Evolutionary conservation across 2,329 filamentous ascomycete genomes (phyloP).

Genomic region (Mycosphaerella sp.): DNA sequence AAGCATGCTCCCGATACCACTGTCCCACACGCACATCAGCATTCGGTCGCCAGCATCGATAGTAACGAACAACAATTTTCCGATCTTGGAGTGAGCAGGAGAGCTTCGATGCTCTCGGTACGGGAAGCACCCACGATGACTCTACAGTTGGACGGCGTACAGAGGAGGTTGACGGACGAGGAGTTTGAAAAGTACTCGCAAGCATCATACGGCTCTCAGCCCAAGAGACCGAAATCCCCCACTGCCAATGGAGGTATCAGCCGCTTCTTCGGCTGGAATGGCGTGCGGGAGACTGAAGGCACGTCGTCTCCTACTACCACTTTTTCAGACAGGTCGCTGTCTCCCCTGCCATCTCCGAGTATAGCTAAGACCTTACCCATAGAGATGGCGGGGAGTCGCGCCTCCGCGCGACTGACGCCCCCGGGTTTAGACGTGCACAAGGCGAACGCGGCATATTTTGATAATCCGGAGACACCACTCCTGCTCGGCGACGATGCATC

Average conservation of each 20-base stretch:
- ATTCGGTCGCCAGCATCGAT: constrained; percentile 24
- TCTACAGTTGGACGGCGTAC: constrained; percentile 31
- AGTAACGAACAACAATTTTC: constrained; percentile 20
- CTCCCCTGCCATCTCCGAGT: constrained; percentile 51
- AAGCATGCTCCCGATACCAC: constrained; percentile 27
- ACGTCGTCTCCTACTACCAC: constrained; percentile 52
- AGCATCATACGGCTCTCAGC: constrained; percentile 14
- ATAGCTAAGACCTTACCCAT: constrained; percentile 25
- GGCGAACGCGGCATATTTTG: constrained; percentile 46
- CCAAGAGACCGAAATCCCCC: constrained; percentile 40
- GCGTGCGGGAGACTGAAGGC: constrained; percentile 47
- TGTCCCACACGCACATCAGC: constrained; percentile 23
- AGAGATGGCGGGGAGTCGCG: constrained; percentile 29
- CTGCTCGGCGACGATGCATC: constrained; percentile 36
- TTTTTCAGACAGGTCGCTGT: constrained; percentile 55
- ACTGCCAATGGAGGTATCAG: constrained; percentile 48
- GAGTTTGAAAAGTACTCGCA: constrained; percentile 23
- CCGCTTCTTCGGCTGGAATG: constrained; percentile 63
- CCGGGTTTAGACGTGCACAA: constrained; percentile 47
- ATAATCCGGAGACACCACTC: constrained; percentile 43
- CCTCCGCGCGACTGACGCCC: constrained; percentile 36
- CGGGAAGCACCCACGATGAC: constrained; percentile 31
- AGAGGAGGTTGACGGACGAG: constrained; percentile 32
- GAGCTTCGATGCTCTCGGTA: constrained; percentile 23
- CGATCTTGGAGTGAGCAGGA: constrained; percentile 7